A percentile compares a stretch with the other conserved stretches of the same genome.
Evolutionary conservation across 306 rosid species (phyloP).

Genomic region (Betula pendula): DNA sequence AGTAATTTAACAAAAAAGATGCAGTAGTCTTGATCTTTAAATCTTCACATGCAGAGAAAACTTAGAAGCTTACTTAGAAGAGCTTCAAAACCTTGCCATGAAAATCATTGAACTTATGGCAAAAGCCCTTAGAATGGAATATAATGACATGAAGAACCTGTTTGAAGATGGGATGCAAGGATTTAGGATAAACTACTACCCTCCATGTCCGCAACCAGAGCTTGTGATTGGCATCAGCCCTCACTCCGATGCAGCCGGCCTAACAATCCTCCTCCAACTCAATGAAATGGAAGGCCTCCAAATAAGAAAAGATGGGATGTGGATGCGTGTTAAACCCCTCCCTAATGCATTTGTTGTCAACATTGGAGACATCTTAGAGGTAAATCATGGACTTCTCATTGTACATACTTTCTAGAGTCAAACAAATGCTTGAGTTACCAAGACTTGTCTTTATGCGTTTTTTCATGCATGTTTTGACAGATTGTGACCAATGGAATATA

Average conservation of each 20-base stretch:
- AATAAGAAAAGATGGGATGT: constrained; percentile 32
- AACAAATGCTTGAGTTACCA: too few species aligned
- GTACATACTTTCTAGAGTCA: too few species aligned
- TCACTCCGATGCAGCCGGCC: constrained; percentile 29
- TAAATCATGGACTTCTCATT: not conserved
- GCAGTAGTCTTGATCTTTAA: too few species aligned
- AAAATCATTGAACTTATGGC: constrained; percentile 22
- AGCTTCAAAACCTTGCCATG: constrained; percentile 22
- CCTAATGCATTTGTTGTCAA: constrained; percentile 35
- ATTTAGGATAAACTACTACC: constrained; percentile 44
- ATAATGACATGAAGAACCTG: constrained; percentile 21
- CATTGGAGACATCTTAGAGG: constrained; percentile 43
- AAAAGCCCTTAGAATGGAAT: constrained; percentile 27
- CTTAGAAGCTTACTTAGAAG: constrained; percentile 30
- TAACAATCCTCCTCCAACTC: constrained; percentile 42
- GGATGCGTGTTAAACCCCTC: constrained; percentile 35
- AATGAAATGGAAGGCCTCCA: constrained; percentile 43
- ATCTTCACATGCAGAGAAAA: constrained; percentile 17
- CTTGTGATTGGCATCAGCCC: constrained; percentile 34
- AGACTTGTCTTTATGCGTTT: not conserved
- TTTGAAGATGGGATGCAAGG: constrained; percentile 29
- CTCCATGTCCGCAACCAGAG: constrained; percentile 48
- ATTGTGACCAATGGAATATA: constrained; percentile 33
- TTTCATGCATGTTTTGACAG: not conserved
- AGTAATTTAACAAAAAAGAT: too few species aligned